A percentile compares a stretch with the other conserved stretches of the same genome.
Evolutionary conservation across 441 rosid species (phyloP).

Genomic region (Euphorbia corollata): DNA sequence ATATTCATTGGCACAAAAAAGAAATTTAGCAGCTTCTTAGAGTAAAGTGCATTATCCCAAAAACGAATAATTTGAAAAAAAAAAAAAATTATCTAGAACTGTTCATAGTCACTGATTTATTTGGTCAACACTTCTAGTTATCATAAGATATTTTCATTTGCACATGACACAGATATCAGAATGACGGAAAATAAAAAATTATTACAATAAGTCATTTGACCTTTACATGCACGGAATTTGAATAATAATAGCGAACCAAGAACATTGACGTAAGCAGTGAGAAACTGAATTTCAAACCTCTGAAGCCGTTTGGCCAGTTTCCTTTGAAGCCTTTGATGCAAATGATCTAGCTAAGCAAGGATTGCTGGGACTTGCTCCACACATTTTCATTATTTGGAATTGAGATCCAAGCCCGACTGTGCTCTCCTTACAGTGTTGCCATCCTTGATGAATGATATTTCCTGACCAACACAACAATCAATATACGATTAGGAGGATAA

Average conservation of each 20-base stretch:
- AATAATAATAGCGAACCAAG: not conserved
- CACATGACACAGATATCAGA: too few species aligned
- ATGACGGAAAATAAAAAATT: not conserved
- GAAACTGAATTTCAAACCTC: slow-evolving; percentile 44
- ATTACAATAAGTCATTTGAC: not conserved
- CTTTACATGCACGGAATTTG: not conserved
- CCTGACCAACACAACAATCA: slow-evolving; percentile 28
- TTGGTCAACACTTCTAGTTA: not conserved
- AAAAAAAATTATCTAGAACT: too few species aligned
- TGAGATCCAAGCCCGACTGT: slow-evolving; percentile 21
- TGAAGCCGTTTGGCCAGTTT: slow-evolving; percentile 32
- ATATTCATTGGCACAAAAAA: not conserved
- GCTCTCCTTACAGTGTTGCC: slow-evolving; percentile 21
- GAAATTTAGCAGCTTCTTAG: not conserved
- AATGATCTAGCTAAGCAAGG: slow-evolving; percentile 44
- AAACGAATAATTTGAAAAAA: too few species aligned
- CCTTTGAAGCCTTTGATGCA: slow-evolving; percentile 57
- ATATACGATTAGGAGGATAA: slow-evolving; percentile 7
- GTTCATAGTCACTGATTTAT: too few species aligned
- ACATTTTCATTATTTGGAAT: slow-evolving; percentile 22
- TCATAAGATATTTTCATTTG: not conserved
- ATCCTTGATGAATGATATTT: slow-evolving; percentile 24
- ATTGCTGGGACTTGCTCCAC: slow-evolving; percentile 20
- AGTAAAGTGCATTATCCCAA: too few species aligned
- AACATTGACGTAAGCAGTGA: not conserved